phyloP scores from a whole-genome alignment of 2,329 filamentous ascomycete genomes.

The Blastomyces gilchristii region DNA sequence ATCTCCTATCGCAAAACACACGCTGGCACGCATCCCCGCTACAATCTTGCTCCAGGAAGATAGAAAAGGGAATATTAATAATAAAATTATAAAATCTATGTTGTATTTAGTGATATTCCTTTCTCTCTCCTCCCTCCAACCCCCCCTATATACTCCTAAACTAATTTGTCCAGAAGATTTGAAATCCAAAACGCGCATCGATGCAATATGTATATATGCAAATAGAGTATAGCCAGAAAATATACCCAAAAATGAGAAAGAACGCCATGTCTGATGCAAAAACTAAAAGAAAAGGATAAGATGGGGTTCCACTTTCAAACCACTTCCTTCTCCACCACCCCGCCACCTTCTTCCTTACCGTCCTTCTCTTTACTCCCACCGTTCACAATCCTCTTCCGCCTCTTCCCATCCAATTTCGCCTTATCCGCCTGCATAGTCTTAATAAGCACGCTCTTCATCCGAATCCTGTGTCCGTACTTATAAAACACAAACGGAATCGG shows the following conservation, averaged over 20 bases:
- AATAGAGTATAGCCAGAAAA: background rate
- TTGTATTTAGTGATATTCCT: background rate
- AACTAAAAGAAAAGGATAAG: no score
- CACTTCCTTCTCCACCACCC: background rate
- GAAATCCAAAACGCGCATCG: background rate
- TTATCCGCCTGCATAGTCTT: slow-evolving; percentile 47
- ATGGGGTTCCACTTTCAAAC: slow-evolving; percentile 1
- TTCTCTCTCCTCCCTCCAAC: no score
- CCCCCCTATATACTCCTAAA: no score
- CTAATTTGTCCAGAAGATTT: background rate
- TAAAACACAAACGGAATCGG: slow-evolving; percentile 77
- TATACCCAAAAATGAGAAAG: background rate
- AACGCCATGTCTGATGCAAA: background rate
- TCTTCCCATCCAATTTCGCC: slow-evolving; percentile 37
- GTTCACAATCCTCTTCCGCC: slow-evolving; percentile 17
- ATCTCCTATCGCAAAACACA: no score
- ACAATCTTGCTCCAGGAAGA: background rate
- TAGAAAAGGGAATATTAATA: background rate
- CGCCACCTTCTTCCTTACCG: background rate
- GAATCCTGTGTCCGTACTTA: slow-evolving; percentile 46
- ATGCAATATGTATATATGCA: background rate
- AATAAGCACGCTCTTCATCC: slow-evolving; percentile 47
- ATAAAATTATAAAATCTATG: background rate
- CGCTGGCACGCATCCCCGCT: no score
- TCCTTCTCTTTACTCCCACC: slow-evolving; percentile 9